Evolutionary conservation across 2,329 filamentous ascomycete genomes (phyloP).

Genomic region (Fusarium proliferatum): DNA sequence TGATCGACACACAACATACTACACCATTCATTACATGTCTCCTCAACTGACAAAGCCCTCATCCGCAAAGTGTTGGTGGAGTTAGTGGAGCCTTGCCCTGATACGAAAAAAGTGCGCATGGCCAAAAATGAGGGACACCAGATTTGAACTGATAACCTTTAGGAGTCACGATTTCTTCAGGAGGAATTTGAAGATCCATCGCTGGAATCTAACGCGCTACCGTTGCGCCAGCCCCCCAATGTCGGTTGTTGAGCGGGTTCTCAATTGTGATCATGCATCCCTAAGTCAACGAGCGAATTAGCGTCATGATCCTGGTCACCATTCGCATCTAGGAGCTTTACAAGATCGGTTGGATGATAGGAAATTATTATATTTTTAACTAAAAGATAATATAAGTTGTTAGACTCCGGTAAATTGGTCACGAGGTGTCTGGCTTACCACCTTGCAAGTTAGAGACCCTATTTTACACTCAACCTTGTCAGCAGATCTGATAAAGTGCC

Average conservation of each 20-base stretch:
- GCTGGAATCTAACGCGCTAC: slow-evolving; percentile 17
- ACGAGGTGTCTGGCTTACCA: accelerated
- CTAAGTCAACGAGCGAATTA: no score
- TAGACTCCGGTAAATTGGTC: no score
- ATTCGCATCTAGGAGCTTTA: neutral
- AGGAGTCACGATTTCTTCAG: neutral
- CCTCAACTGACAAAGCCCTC: neutral
- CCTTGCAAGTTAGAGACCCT: no score
- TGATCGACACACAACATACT: no score
- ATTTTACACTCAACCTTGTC: accelerated
- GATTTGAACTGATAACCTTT: slow-evolving; percentile 19
- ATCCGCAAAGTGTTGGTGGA: neutral
- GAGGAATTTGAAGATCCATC: neutral
- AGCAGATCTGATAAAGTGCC: no score
- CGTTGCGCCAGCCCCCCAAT: slow-evolving; percentile 11
- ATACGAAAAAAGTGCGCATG: neutral
- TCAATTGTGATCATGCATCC: neutral
- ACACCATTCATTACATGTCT: accelerated
- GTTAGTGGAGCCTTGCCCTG: neutral
- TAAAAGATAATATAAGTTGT: neutral
- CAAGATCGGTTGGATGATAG: neutral
- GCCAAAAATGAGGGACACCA: slow-evolving; percentile 9
- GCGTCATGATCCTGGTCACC: neutral
- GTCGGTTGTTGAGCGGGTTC: no score
- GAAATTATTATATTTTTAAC: neutral